phyloP scores from a whole-genome alignment of 164 flowering plant species.

The Aristolochia contorta region DNA sequence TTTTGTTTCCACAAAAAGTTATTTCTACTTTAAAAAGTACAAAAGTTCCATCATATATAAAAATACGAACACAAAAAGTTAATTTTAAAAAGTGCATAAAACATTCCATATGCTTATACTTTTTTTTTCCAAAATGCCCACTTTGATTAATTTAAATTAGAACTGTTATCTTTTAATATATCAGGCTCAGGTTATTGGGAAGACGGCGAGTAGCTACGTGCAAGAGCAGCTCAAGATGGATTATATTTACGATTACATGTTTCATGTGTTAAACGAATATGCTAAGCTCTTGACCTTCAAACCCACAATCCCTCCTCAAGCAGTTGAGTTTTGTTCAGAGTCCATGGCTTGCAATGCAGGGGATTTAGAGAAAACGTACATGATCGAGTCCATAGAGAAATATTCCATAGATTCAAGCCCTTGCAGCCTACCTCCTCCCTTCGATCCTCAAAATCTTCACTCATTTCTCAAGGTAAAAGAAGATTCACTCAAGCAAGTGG shows the following conservation, averaged over 20 bases:
- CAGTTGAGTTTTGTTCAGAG: conserved; percentile 32
- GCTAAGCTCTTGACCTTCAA: conserved; percentile 43
- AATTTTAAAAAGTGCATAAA: no score
- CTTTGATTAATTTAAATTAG: no score
- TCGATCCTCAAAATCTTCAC: conserved; percentile 17
- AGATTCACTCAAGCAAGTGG: conserved; percentile 25
- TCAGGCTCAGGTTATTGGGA: conserved; percentile 47
- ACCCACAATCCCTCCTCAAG: conserved; percentile 29
- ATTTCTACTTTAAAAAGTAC: no score
- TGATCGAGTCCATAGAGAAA: conserved; percentile 41
- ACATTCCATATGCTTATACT: no score
- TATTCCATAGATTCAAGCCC: conserved; percentile 30
- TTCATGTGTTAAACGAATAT: conserved; percentile 44
- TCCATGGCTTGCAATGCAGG: conserved; percentile 35
- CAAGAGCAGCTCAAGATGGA: conserved; percentile 46
- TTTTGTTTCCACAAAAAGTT: no score
- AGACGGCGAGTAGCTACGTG: conserved; percentile 35
- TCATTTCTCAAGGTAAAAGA: conserved; percentile 16
- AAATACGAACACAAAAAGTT: no score
- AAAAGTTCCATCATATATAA: no score
- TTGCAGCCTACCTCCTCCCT: conserved; percentile 39
- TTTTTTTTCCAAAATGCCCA: not conserved
- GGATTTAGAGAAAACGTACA: conserved; percentile 23
- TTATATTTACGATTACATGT: conserved; percentile 56
- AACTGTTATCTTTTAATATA: not conserved